A percentile compares a stretch with the other conserved stretches of the same genome.
Conservation (phyloP, 2,329 filamentous ascomycete genomes). For the Diaporthe eres region DNA sequence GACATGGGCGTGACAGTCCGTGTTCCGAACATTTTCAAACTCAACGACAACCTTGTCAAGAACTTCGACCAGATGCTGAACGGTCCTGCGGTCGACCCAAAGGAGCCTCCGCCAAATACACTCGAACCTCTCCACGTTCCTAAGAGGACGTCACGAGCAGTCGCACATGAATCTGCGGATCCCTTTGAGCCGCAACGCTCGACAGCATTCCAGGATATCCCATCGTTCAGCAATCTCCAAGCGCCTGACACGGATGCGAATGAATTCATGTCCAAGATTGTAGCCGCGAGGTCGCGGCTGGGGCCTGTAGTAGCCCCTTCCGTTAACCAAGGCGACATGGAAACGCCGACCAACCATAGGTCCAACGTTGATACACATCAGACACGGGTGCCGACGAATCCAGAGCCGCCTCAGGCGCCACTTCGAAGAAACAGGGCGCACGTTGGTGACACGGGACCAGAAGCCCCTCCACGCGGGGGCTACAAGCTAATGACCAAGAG, state of each 20-base stretch:
- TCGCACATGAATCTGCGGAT: constrained; percentile 57
- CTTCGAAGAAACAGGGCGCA: constrained; percentile 68
- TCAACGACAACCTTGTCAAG: constrained; percentile 69
- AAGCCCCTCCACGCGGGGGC: constrained; percentile 76
- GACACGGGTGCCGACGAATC: constrained; percentile 49
- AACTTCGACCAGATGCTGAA: constrained; percentile 59
- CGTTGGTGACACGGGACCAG: constrained; percentile 64
- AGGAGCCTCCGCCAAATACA: constrained; percentile 52
- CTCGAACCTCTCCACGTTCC: constrained; percentile 54
- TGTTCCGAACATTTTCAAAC: constrained; percentile 88
- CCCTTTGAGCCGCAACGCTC: constrained; percentile 66
- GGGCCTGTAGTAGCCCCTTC: constrained; percentile 55
- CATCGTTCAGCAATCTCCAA: constrained; percentile 57
- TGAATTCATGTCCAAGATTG: constrained; percentile 70
- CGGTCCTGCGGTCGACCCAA: constrained; percentile 53
- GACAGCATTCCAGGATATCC: constrained; percentile 56
- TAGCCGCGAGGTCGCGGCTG: constrained; percentile 64
- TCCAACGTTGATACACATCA: constrained; percentile 54
- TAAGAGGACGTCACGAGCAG: constrained; percentile 50
- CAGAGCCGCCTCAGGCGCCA: constrained; percentile 67
- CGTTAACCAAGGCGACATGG: constrained; percentile 68
- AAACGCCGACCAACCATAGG: constrained; percentile 72
- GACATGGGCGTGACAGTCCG: constrained; percentile 88
- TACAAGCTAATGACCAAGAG: constrained; percentile 65
- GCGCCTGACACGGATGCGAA: constrained; percentile 61